Base-by-base conservation (phyloP, 345 rosid species). In the Populus ilicifolia region DNA sequence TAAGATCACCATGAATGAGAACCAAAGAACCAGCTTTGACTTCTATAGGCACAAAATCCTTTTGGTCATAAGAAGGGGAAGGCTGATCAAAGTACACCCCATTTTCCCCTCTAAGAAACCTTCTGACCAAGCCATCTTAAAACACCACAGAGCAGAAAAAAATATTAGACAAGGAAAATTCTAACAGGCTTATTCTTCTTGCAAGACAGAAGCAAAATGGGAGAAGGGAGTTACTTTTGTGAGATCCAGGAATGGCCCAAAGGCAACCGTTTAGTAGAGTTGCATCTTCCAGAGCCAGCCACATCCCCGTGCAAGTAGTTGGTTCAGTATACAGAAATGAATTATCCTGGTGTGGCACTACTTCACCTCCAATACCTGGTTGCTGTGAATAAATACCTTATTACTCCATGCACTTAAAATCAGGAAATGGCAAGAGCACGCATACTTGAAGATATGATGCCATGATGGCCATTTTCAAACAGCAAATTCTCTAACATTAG, bases 361-460 rank as follows among this genome's bases (percentile, higher is more conserved):
- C 99, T 86, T 93, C 99, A 8, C 97, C 97, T 84, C 97, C 97
- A 72, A 96, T 96, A 48, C 98, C 97, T 21, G 98, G 98, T 96
- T 96, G 99, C 98, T 92, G 91, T 56, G 29, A 48, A 67, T 41
- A 79, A 73, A 44, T 70, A 11, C 43, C 65, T 41, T 20, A 59
- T 77, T 25, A 78, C 7, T 41, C 73, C 21, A 27, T 30, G 41
- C 23, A 3, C 63, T 41, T 39, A 18, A 75, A 62, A 54, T 30
- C 17, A 74, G 59, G 41, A n/a, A 29, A 75, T 5, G 56, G 35
- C 12, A 36, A 50, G 62, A 8, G 18, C 44, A 39, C 5, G 63
- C 44, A 52, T 41, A 65, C 11, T 17, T 41, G 39, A 21, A 67
- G 43, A 33, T 23, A 50, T 50, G 50, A 21, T 10, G 14, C 27